These are phyloP conservation scores for Botrytis squamosa DNA, from an alignment of 2,329 filamentous ascomycete genomes.

Conservation along the genomic window DNA sequence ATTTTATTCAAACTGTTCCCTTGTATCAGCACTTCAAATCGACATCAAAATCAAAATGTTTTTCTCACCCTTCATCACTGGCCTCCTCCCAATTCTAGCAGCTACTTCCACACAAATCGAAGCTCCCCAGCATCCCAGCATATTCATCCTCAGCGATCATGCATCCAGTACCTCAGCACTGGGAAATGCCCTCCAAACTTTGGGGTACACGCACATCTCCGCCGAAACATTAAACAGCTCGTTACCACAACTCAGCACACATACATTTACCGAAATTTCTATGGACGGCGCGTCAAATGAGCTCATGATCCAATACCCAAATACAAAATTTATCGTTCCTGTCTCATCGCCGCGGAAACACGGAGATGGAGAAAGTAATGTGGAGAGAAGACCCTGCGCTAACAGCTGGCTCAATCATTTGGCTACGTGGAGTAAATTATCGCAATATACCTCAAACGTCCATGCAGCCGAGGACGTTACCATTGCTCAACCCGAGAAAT, in stretches of 20 bases:
- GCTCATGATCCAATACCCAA: constrained; percentile 13
- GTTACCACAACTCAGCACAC: constrained; percentile 1
- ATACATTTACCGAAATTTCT: constrained; percentile 8
- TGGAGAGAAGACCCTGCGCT: constrained; percentile 11
- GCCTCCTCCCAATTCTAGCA: constrained; percentile 15
- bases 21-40: neutral
- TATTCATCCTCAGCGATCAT: constrained; percentile 17
- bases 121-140: neutral
- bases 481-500: neutral
- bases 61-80: constrained; percentile 18
- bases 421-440: constrained; percentile 8
- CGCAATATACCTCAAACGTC: neutral
- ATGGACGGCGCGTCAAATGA: neutral
- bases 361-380: neutral
- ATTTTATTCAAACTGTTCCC: neutral
- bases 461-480: neutral
- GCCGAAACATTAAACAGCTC: constrained; percentile 5
- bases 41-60: constrained; percentile 1
- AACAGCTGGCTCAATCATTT: constrained; percentile 19
- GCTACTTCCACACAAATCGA: constrained; percentile 16
- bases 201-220: constrained; percentile 13
- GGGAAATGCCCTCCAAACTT: constrained; percentile 9
- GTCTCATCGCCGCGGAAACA: neutral
- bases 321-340: constrained; percentile 14
- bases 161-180: constrained; percentile 1